phyloP scores from a whole-genome alignment of 352 stramenopile species.

The Peronospora tabacina region DNA sequence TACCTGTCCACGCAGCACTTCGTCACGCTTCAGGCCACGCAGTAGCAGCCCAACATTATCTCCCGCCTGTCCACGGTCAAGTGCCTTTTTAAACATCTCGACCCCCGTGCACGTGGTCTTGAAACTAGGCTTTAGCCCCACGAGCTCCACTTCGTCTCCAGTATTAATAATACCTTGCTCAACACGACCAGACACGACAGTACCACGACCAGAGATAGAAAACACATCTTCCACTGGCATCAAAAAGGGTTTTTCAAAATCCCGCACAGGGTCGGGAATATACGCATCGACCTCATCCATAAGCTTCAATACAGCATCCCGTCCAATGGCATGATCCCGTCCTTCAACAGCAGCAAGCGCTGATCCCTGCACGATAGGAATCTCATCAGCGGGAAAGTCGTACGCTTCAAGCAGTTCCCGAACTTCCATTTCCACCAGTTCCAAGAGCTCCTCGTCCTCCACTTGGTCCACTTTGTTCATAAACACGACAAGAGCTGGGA shows the following conservation, averaged over 20 bases:
- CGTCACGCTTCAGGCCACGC: slow-evolving; percentile 91
- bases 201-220: slow-evolving; percentile 94
- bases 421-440: slow-evolving; percentile 37
- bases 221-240: slow-evolving; percentile 97
- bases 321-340: slow-evolving; percentile 76
- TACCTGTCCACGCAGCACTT: slow-evolving; percentile 88
- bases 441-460: slow-evolving; percentile 30
- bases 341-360: slow-evolving; percentile 90
- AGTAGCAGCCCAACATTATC: slow-evolving; percentile 94
- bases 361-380: slow-evolving; percentile 90
- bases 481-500: slow-evolving; percentile 91
- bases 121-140: slow-evolving; percentile 32
- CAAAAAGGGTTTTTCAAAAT: slow-evolving; percentile 95
- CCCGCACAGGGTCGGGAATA: slow-evolving; percentile 83
- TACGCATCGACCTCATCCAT: slow-evolving; percentile 87
- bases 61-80: slow-evolving; percentile 90
- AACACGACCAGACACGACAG: slow-evolving; percentile 94
- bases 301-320: slow-evolving; percentile 87
- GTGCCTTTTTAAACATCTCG: slow-evolving; percentile 96
- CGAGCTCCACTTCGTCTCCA: slow-evolving; percentile 45
- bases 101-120: slow-evolving; percentile 81
- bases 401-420: slow-evolving; percentile 84
- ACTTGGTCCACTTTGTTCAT: slow-evolving; percentile 90
- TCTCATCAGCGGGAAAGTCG: slow-evolving; percentile 93
- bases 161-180: slow-evolving; percentile 84